Evolutionary conservation across 2,329 filamentous ascomycete genomes (phyloP), one percentile per base, ranked within the genome.

Genomic region (Leptographium flavum): DNA sequence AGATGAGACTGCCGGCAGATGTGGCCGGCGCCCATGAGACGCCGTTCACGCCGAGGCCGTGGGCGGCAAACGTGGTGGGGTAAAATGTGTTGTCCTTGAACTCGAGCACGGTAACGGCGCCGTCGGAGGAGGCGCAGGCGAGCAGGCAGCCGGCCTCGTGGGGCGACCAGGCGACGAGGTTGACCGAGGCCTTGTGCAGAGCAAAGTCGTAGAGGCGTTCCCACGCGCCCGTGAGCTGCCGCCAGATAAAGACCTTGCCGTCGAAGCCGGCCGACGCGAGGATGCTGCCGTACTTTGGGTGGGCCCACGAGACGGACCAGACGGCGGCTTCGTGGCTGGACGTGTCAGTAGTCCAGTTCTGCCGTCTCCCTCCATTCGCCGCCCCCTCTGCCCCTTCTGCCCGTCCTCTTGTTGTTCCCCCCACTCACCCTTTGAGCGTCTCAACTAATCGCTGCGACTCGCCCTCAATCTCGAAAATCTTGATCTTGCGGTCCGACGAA

Each of bases 191-290:
- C 63, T 90, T 94, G 77, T 96, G 90, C 45, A 90, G 76, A 50
- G 84, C 81, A 60, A 93, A 94, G 58, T 94, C 87, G 69, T 92
- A 94, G 63, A 95, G 87, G 60, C 83, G 81, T 58, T 87, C 83
- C 83, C 83, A 87, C 56, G 76, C 69, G 54, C 71, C 74, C 55
- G 66, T 70, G 63, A 88, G 82, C 66, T 98, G 92, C 63, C 88
- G 87, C 87, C 90, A 98, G 72, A 98, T 94, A 63, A 96, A 80
- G 53, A 98, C 90, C 66, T 94, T 94, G 65, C 90, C 92, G 65
- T 98, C 92, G 69, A 95, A 98, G 53, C 85, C 87, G 43, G 87
- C 86, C 50, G 87, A 94, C 46, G 92, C 92, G 49, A 98, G 81
- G 60, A 98, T 95, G 63, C 90, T 95, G 68, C 92, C 92, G 65